A percentile compares a stretch with the other conserved stretches of the same genome.
Conservation (phyloP, 202 grass and related monocot species). For the Dendrocalamus latiflorus region DNA sequence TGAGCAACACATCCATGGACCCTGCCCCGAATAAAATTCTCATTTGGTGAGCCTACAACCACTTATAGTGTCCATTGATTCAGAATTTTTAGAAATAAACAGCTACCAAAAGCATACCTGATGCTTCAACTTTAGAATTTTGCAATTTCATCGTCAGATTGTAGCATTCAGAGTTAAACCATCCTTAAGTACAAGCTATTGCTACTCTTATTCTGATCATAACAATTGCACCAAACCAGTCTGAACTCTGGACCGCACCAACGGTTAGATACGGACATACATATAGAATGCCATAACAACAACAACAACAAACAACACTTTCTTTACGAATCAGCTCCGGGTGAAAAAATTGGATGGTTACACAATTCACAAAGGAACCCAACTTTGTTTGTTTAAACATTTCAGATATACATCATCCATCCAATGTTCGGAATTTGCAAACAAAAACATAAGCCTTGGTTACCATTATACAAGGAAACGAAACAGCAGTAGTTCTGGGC, state of each 20-base stretch:
- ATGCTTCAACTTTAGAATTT: not conserved
- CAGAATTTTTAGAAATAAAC: not conserved
- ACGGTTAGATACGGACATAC: not conserved
- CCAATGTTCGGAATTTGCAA: no score
- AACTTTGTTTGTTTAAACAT: conserved; percentile 4
- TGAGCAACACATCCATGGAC: not conserved
- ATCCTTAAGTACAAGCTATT: not conserved
- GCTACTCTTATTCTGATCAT: not conserved
- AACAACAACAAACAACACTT: not conserved
- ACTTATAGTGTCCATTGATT: not conserved
- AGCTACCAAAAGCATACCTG: not conserved
- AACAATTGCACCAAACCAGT: not conserved
- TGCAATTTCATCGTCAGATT: not conserved
- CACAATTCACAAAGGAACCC: conserved; percentile 1
- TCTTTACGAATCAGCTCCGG: not conserved
- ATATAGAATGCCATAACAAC: not conserved
- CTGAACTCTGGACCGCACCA: not conserved
- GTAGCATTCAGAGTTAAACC: not conserved
- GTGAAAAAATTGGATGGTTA: not conserved
- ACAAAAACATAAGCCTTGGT: no score
- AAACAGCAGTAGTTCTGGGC: no score
- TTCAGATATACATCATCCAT: no score
- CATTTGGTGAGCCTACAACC: not conserved
- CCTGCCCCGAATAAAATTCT: not conserved
- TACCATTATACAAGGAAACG: no score